A percentile compares a stretch with the other conserved stretches of the same genome.
These are phyloP conservation scores for Spinacia oleracea DNA, from an alignment of 179 eudicot genomes.

Conservation along the genomic window DNA sequence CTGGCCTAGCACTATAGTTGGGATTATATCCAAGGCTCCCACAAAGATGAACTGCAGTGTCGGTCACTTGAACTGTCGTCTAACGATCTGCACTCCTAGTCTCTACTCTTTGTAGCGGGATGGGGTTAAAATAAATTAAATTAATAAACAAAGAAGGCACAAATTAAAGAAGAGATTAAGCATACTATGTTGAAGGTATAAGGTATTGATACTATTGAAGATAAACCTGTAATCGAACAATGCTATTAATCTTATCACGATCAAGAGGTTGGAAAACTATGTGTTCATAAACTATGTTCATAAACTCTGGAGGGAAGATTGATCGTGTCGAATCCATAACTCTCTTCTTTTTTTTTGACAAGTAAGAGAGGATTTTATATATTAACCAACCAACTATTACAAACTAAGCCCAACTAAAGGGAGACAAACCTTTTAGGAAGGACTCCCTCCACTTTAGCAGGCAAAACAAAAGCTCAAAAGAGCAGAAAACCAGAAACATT, in stretches of 20 bases:
- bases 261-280: conserved; percentile 93
- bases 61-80: conserved; percentile 68
- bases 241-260: conserved; percentile 70
- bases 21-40: conserved; percentile 94
- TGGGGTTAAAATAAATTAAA: conserved; percentile 36
- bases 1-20: conserved; percentile 92
- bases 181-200: neutral
- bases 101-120: conserved; percentile 81
- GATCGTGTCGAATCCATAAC: conserved; percentile 93
- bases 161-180: too few relatives aligned
- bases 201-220: too few relatives aligned
- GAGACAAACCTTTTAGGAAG: too few relatives aligned
- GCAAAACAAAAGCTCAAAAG: too few relatives aligned
- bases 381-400: too few relatives aligned
- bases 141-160: neutral
- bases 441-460: too few relatives aligned
- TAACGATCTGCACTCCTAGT: conserved; percentile 79
- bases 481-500: too few relatives aligned
- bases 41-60: conserved; percentile 69
- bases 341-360: conserved; percentile 67
- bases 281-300: conserved; percentile 92
- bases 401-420: too few relatives aligned
- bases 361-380: too few relatives aligned
- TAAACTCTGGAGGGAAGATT: conserved; percentile 90
- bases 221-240: conserved; percentile 80